A percentile compares a stretch with the other conserved stretches of the same genome.
Conservation (phyloP, 139 green algal species). For the Picochlorum sp. region DNA sequence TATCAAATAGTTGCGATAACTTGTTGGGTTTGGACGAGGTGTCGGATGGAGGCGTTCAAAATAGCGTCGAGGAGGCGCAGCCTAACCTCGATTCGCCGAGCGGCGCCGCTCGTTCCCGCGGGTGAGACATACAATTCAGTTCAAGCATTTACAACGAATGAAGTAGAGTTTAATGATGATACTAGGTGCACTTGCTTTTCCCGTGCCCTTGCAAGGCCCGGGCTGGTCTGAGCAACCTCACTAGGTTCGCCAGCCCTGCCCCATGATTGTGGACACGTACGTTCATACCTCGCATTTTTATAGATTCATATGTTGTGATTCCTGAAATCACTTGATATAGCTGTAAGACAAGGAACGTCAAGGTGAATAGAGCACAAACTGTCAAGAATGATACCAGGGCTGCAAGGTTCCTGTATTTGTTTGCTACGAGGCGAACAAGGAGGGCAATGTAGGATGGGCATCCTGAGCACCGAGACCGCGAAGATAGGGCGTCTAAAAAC, state of each 20-base stretch:
- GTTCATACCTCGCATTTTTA: not conserved
- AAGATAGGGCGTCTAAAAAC: conserved; percentile 1
- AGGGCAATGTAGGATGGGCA: not conserved
- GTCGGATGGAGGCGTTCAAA: no score
- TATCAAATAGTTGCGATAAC: conserved; percentile 5
- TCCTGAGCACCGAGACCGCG: not conserved
- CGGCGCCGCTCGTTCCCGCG: no score
- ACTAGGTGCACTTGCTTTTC: no score
- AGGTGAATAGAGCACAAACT: conserved; percentile 1
- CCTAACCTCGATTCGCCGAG: no score
- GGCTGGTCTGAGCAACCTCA: no score
- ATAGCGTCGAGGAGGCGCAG: no score
- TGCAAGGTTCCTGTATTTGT: conserved; percentile 1
- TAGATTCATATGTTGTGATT: conserved; percentile 16
- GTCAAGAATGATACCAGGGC: conserved; percentile 13
- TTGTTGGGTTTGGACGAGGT: not conserved
- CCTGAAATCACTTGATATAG: conserved; percentile 12
- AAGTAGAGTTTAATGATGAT: no score
- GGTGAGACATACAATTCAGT: no score
- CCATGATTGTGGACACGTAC: no score
- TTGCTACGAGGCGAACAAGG: not conserved
- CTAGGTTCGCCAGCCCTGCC: no score
- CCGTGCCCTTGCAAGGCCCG: no score
- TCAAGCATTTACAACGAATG: no score
- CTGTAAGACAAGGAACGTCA: conserved; percentile 18